Evolutionary conservation across 1,284 basidiomycete genomes (phyloP).

Genomic region (Phlebopus sp.): DNA sequence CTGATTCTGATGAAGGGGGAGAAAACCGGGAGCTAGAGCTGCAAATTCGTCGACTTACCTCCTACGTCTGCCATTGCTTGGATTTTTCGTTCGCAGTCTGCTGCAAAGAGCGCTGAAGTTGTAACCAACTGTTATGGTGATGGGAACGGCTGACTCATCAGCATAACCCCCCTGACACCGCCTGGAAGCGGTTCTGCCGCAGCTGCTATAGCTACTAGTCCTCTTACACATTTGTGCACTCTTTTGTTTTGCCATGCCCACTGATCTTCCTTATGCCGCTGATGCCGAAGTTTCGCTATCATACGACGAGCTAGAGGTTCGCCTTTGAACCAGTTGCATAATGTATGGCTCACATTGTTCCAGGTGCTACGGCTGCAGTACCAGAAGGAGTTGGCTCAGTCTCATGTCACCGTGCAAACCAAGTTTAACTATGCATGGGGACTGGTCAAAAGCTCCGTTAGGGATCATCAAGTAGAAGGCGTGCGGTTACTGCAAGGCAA

Average conservation of each 20-base stretch:
- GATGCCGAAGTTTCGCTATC: constrained; percentile 89
- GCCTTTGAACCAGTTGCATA: not conserved
- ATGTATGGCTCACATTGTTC: constrained; percentile 5
- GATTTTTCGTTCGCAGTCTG: constrained; percentile 22
- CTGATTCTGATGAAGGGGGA: constrained; percentile 30
- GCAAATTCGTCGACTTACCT: constrained; percentile 27
- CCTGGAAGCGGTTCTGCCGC: not conserved
- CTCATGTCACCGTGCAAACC: constrained; percentile 91
- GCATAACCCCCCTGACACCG: constrained; percentile 23
- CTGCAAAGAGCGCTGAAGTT: constrained; percentile 18
- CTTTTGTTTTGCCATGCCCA: constrained; percentile 47
- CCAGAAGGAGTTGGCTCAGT: constrained; percentile 80
- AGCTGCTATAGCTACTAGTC: constrained; percentile 15
- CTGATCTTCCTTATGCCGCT: constrained; percentile 94
- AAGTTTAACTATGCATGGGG: constrained; percentile 99
- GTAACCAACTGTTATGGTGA: not conserved
- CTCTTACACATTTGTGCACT: not conserved
- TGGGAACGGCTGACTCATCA: constrained; percentile 27
- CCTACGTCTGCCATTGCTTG: constrained; percentile 41
- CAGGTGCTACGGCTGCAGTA: constrained; percentile 87
- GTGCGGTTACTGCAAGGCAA: constrained; percentile 90
- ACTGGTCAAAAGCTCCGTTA: constrained; percentile 82
- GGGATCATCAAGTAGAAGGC: constrained; percentile 86
- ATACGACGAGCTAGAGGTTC: constrained; percentile 87
- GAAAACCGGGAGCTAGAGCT: constrained; percentile 18